Evolutionary conservation across 2,329 filamentous ascomycete genomes (phyloP), one percentile per base, ranked within the genome.

Genomic region (Sclerotinia spermophila): DNA sequence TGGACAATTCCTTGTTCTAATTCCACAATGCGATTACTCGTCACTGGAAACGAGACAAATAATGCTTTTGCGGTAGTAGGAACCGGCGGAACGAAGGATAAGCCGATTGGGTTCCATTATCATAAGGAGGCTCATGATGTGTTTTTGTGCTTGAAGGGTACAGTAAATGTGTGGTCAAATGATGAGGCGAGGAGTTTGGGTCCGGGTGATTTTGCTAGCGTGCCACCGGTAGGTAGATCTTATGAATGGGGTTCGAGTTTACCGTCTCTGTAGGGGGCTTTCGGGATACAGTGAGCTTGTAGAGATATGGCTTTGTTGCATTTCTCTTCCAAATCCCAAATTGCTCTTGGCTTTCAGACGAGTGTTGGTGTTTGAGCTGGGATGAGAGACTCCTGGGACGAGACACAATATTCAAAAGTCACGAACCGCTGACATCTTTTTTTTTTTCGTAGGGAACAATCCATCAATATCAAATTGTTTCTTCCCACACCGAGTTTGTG

Each of bases 41-140:
- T 76, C 13, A 75, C 76, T 6, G 75, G 74, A 1, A 77, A 76
- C n/a, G 75, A 77, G 60, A 77, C 75, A n/a, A 55, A 72, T 24
- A 76, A 76, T 62, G 75, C 77, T 3, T 76, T 78, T 58, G 75
- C 76, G 7, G 71, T 77, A 5, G 73, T 77, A 10, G 73, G 74
- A 7, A 76, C 74, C 6, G 75, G 77, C 7, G 74, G 75, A 17
- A 76, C 76, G 15, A 74, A 71, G 53, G 75, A 76, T 45, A 71
- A 75, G 24, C 74, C 76, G 11, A 76, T 77, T 3, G 86, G 86
- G 0, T 88, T 87, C 74, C 86, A 88, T 77, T 87, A 83, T 74
- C 86, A 88, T 74, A 81, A 82, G 44, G 82, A 87, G 66, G 84
- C 86, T 0, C 86, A 88, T 73, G 86, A 88, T 75, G 83, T 88